Conservation (phyloP, 495 filamentous ascomycete genomes). For the Baudoinia panamericana region DNA sequence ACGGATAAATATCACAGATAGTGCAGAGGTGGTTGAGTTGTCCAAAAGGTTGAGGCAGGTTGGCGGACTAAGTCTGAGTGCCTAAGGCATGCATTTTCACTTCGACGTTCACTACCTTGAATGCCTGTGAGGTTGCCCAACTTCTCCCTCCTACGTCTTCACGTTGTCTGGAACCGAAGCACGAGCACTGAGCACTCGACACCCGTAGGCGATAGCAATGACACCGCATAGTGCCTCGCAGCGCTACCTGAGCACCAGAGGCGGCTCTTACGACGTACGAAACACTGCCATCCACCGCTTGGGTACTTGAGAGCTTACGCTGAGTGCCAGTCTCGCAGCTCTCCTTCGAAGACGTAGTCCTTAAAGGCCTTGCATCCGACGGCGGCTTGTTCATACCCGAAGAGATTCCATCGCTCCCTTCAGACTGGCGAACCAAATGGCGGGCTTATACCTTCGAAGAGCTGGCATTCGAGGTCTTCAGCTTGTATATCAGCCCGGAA, state of each 20-base stretch:
- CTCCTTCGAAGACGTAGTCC: conserved; percentile 79
- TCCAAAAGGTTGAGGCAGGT: too few species aligned
- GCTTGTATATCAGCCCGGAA: conserved; percentile 63
- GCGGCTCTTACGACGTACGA: conserved; percentile 62
- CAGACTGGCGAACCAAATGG: conserved; percentile 55
- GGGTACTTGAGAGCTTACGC: conserved; percentile 10
- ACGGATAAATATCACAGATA: too few species aligned
- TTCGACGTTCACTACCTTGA: too few species aligned
- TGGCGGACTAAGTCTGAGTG: too few species aligned
- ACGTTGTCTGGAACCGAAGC: too few species aligned
- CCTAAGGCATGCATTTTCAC: too few species aligned
- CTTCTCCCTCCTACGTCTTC: too few species aligned
- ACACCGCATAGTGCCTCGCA: conserved; percentile 45
- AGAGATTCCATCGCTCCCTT: conserved; percentile 52
- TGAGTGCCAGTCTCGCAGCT: conserved; percentile 39
- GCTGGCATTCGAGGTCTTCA: conserved; percentile 60
- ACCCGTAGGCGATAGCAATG: too few species aligned
- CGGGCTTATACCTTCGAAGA: conserved; percentile 62
- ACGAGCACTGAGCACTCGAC: too few species aligned
- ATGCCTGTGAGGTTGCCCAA: too few species aligned
- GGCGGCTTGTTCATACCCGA: conserved; percentile 86
- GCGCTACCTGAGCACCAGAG: conserved; percentile 67
- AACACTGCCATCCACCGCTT: background rate
- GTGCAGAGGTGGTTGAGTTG: too few species aligned
- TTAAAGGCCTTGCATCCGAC: conserved; percentile 81